Conservation (phyloP, 495 filamentous ascomycete species). For the Amphirosellinia nigrospora region DNA sequence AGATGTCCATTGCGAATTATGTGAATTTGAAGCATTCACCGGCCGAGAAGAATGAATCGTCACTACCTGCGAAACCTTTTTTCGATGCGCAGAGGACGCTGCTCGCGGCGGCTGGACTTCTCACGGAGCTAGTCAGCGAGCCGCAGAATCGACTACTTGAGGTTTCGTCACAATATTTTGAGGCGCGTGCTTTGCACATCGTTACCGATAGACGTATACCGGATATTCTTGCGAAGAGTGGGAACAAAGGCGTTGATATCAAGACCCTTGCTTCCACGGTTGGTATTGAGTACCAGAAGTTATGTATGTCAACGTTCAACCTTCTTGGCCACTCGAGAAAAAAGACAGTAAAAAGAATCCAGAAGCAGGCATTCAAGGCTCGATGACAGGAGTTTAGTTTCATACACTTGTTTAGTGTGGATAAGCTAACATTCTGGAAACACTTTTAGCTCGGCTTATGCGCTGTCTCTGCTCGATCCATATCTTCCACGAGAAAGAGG, state of each 20-base stretch:
- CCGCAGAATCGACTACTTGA: slow-evolving; percentile 36
- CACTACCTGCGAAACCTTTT: slow-evolving; percentile 30
- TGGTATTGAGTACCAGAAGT: slow-evolving; percentile 39
- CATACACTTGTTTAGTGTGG: background rate
- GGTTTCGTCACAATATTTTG: slow-evolving; percentile 42
- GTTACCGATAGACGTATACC: slow-evolving; percentile 40
- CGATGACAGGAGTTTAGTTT: background rate
- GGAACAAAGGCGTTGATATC: slow-evolving; percentile 32
- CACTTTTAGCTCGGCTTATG: slow-evolving; percentile 37
- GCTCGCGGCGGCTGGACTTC: slow-evolving; percentile 37
- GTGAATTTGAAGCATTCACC: slow-evolving; percentile 8
- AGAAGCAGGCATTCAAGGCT: background rate
- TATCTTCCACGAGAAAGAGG: slow-evolving; percentile 37
- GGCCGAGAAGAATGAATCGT: slow-evolving; percentile 12
- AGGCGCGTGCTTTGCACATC: slow-evolving; percentile 40
- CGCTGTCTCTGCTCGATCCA: slow-evolving; percentile 45
- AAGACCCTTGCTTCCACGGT: slow-evolving; percentile 30
- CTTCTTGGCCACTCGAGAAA: background rate
- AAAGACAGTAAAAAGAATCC: background rate
- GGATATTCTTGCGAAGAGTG: slow-evolving; percentile 36
- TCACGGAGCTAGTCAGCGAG: slow-evolving; percentile 39
- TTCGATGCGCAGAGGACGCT: slow-evolving; percentile 39
- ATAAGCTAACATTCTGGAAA: background rate
- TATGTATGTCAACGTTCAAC: slow-evolving; percentile 26
- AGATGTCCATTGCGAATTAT: slow-evolving; percentile 25